Percentiles rank a stretch among this genome's conserved stretches.
phyloP scores from a whole-genome alignment of 2,329 filamentous ascomycete species.

The Stromatinia cepivora region DNA sequence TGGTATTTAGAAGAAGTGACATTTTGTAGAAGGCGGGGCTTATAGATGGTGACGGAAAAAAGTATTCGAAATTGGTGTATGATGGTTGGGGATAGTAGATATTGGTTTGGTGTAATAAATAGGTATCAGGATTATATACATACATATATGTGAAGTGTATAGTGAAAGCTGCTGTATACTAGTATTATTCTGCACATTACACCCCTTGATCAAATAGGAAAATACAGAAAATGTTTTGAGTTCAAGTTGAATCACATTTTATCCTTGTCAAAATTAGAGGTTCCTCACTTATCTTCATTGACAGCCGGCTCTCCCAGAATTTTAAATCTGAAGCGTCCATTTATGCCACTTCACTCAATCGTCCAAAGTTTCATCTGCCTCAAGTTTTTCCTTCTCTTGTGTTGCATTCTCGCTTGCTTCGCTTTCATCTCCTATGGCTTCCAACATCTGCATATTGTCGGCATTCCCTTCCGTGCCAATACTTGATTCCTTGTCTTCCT shows the following conservation, averaged over 20 bases:
- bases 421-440: background rate
- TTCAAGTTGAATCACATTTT: background rate
- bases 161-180: no score
- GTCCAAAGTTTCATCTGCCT: background rate
- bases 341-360: background rate
- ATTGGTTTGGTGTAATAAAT: no score
- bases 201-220: background rate
- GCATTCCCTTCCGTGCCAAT: background rate
- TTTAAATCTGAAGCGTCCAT: background rate
- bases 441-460: no score
- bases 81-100: no score
- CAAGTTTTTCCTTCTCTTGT: background rate
- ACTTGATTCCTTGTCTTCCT: no score
- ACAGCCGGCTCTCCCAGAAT: background rate
- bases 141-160: no score
- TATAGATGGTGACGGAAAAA: no score
- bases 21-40: no score
- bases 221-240: background rate
- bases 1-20: no score
- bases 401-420: background rate
- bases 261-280: background rate
- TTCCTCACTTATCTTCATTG: background rate
- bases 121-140: no score
- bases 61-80: no score
- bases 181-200: background rate